Percentiles rank a stretch among this genome's conserved stretches.
Conservation (phyloP, 1,139 yeast genomes). For the Casaregolazyma suthepensis region DNA sequence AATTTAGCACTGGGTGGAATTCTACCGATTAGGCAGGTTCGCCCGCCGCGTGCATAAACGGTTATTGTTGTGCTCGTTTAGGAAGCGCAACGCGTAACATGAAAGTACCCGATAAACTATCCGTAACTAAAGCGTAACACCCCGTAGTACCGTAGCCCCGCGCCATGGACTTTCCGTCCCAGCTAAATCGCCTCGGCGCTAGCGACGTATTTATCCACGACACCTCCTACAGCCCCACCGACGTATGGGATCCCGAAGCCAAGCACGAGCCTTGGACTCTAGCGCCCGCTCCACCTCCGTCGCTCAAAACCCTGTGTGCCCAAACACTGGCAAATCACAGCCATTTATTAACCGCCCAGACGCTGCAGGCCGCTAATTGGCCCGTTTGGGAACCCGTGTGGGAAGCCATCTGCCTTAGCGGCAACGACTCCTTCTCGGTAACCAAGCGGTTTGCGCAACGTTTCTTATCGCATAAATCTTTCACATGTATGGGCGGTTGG, state of each 20-base stretch:
- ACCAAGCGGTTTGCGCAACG: slow-evolving; percentile 20
- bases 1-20: neutral
- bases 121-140: no score
- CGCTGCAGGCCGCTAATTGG: slow-evolving; percentile 17
- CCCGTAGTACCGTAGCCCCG: no score
- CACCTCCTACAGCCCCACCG: neutral
- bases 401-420: slow-evolving; percentile 19
- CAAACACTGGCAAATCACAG: slow-evolving; percentile 12
- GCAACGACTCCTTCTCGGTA: slow-evolving; percentile 23
- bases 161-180: no score
- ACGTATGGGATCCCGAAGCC: neutral
- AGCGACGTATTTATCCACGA: neutral
- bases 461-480: slow-evolving; percentile 16
- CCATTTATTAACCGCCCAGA: slow-evolving; percentile 10
- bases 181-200: neutral
- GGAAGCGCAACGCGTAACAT: neutral
- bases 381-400: slow-evolving; percentile 24
- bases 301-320: slow-evolving; percentile 2
- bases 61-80: neutral
- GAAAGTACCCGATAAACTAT: no score
- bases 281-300: neutral
- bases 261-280: neutral
- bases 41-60: no score
- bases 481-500: slow-evolving; percentile 5
- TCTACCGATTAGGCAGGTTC: no score